These are phyloP conservation scores for Beauveria varroae DNA, from an alignment of 2,329 filamentous ascomycete genomes.

Conservation along the genomic window DNA sequence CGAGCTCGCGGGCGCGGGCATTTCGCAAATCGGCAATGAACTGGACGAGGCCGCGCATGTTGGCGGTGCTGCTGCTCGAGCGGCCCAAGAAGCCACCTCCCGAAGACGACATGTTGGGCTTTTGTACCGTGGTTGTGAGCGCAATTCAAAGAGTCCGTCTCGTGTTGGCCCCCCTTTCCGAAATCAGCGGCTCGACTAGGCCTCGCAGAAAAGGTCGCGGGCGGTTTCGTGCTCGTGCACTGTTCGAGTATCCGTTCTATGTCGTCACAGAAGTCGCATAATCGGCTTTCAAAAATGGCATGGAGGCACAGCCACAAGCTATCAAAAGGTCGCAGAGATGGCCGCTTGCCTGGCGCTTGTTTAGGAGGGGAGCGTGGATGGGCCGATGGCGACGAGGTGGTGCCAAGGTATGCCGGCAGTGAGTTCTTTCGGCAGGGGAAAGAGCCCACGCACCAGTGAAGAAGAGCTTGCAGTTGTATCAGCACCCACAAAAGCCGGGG, in stretches of 20 bases:
- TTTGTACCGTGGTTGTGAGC: not conserved
- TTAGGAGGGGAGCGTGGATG: slow-evolving; percentile 1
- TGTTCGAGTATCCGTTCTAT: not conserved
- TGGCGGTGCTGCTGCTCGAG: slow-evolving; percentile 56
- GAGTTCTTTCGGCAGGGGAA: not conserved
- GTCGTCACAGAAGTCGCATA: slow-evolving; percentile 1
- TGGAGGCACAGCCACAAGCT: not conserved
- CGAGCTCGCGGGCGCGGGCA: slow-evolving; percentile 85
- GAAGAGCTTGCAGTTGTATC: not conserved
- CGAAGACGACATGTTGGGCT: slow-evolving; percentile 45
- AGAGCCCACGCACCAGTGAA: not conserved
- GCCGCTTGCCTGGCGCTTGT: not conserved
- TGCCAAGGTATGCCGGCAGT: not conserved
- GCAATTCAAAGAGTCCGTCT: not conserved
- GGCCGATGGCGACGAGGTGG: not conserved
- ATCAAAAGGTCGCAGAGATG: not conserved
- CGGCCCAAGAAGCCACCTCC: slow-evolving; percentile 57
- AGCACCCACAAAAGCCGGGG: not conserved
- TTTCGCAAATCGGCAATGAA: slow-evolving; percentile 97
- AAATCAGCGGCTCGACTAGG: not conserved
- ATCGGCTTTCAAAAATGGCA: not conserved
- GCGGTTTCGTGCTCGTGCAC: not conserved
- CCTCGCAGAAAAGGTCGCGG: not conserved
- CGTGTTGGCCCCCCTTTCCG: slow-evolving; percentile 1
- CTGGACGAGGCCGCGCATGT: slow-evolving; percentile 82